A percentile compares a stretch with the other conserved stretches of the same genome.
Evolutionary conservation across 495 filamentous ascomycete genomes (phyloP).

Genomic region (Friedmanniomyces simplex): DNA sequence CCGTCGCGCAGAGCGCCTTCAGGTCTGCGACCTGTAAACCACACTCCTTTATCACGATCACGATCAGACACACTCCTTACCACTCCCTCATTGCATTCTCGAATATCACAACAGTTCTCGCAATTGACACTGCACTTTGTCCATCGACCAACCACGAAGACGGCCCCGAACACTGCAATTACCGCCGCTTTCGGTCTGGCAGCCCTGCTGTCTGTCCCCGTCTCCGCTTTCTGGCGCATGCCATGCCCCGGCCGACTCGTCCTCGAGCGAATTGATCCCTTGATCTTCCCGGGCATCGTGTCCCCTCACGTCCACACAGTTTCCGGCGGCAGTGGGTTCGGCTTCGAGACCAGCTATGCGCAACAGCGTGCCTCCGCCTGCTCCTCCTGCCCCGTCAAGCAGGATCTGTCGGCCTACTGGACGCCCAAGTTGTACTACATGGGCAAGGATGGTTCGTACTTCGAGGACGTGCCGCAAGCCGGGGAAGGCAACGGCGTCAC

Average conservation of each 20-base stretch:
- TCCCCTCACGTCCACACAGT: slow-evolving; percentile 66
- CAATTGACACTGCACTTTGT: neutral
- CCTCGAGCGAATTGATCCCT: slow-evolving; percentile 58
- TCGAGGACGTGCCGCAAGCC: slow-evolving; percentile 55
- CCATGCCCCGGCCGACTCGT: slow-evolving; percentile 36
- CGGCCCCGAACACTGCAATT: neutral
- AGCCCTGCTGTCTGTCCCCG: slow-evolving; percentile 1
- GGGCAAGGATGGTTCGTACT: slow-evolving; percentile 42
- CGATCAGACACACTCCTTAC: neutral
- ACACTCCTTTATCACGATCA: neutral
- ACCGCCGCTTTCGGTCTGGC: neutral
- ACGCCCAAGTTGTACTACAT: slow-evolving; percentile 58
- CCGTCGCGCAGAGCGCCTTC: slow-evolving; percentile 1
- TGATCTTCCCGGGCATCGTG: slow-evolving; percentile 47
- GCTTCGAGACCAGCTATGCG: slow-evolving; percentile 49
- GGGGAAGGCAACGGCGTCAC: slow-evolving; percentile 41
- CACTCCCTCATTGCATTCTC: too few species aligned
- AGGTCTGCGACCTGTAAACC: slow-evolving; percentile 1
- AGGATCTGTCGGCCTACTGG: slow-evolving; percentile 74
- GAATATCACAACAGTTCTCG: too few species aligned
- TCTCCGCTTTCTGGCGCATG: slow-evolving; percentile 29
- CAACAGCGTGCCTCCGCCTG: slow-evolving; percentile 50
- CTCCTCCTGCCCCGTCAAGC: slow-evolving; percentile 52
- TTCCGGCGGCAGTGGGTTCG: slow-evolving; percentile 65
- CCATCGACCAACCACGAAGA: neutral